Percentiles rank a stretch among this genome's conserved stretches.
Evolutionary conservation across 257 asterid genomes (phyloP).

Genomic region (Euphrasia confusa): DNA sequence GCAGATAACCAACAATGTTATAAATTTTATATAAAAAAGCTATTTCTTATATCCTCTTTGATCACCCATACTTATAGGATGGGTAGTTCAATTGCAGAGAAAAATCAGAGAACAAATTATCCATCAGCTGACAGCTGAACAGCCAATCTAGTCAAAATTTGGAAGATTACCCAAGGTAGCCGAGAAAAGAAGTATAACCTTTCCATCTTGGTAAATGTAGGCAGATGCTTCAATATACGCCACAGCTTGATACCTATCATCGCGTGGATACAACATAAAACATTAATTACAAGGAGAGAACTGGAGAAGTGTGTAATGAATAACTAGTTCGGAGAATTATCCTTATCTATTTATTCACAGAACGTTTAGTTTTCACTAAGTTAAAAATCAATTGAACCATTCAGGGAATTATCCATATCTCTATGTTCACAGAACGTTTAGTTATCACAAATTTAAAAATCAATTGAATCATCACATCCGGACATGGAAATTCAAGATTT

Average conservation of each 20-base stretch:
- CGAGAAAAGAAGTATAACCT: conserved; percentile 48
- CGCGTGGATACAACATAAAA: conserved; percentile 25
- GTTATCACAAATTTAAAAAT: neutral
- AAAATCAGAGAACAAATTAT: no score
- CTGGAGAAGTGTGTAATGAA: neutral
- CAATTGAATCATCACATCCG: conserved; percentile 1
- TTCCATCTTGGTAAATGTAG: conserved; percentile 96
- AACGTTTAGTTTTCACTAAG: neutral
- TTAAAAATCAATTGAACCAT: conserved; percentile 1
- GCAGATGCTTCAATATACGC: conserved; percentile 94
- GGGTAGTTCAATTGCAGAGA: no score
- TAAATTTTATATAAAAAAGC: no score
- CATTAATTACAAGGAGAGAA: conserved; percentile 7
- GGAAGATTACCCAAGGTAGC: no score
- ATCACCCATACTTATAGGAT: no score
- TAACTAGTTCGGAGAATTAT: neutral
- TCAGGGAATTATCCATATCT: no score
- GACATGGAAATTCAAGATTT: conserved; percentile 11
- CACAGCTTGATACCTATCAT: conserved; percentile 90
- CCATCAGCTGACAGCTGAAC: no score
- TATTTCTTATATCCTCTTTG: no score
- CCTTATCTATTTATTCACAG: neutral
- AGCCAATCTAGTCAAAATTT: no score
- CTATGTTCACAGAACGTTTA: neutral
- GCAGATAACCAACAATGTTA: no score